phyloP scores from a whole-genome alignment of 768 basidiomycete species.

The Lentinula aciculospora region DNA sequence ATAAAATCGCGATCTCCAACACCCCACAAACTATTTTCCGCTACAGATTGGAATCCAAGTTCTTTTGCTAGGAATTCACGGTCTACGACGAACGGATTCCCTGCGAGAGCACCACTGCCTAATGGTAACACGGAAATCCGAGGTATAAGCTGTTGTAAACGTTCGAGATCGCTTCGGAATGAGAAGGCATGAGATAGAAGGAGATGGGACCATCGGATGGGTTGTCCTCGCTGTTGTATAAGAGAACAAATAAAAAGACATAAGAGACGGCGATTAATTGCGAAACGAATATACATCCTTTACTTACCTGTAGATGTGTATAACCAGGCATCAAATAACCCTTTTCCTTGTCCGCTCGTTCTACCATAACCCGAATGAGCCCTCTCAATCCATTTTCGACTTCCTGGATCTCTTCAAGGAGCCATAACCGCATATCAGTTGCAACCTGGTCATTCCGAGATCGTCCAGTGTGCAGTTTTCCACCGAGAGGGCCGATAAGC shows the following conservation, averaged over 20 bases:
- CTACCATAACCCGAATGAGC: constrained; percentile 83
- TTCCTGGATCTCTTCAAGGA: constrained; percentile 69
- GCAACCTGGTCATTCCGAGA: constrained; percentile 98
- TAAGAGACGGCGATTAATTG: background rate
- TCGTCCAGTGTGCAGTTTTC: constrained; percentile 95
- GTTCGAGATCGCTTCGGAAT: constrained; percentile 84
- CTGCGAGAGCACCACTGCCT: constrained; percentile 91
- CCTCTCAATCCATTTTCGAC: constrained; percentile 67
- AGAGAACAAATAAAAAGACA: background rate
- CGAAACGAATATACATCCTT: too few species aligned
- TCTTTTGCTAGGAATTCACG: constrained; percentile 89
- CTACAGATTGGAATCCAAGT: constrained; percentile 81
- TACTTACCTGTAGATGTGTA: constrained; percentile 87
- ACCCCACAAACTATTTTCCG: constrained; percentile 96
- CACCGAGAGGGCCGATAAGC: constrained; percentile 86
- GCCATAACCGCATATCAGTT: constrained; percentile 97
- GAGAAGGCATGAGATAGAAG: constrained; percentile 93
- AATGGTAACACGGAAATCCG: constrained; percentile 92
- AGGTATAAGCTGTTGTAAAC: constrained; percentile 77
- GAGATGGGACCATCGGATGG: constrained; percentile 98
- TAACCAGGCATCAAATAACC: constrained; percentile 92
- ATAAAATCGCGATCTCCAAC: constrained; percentile 97
- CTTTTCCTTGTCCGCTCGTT: constrained; percentile 90
- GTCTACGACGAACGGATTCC: constrained; percentile 93
- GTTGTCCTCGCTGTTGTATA: constrained; percentile 78